phyloP scores from a whole-genome alignment of 495 filamentous ascomycete genomes.

The Xylaria palmicola region DNA sequence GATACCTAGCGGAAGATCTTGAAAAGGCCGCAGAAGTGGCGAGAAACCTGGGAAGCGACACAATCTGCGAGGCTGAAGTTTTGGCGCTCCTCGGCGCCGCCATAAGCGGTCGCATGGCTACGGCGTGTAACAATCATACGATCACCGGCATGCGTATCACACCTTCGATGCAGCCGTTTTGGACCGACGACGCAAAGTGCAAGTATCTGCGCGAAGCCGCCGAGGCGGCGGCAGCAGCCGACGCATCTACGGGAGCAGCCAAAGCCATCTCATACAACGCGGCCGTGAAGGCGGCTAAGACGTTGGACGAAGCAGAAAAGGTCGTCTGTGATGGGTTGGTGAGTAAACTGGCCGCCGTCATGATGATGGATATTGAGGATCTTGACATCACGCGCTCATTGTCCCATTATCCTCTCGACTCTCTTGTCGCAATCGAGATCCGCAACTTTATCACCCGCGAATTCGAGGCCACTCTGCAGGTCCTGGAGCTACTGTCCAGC shows the following conservation, averaged over 20 bases:
- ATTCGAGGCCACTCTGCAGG: constrained; percentile 54
- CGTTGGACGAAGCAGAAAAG: constrained; percentile 43
- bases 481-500: constrained; percentile 51
- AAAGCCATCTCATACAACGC: constrained; percentile 42
- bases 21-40: constrained; percentile 48
- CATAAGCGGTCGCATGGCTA: constrained; percentile 39
- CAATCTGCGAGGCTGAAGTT: constrained; percentile 53
- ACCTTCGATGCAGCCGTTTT: constrained; percentile 46
- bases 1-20: constrained; percentile 52
- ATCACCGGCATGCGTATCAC: constrained; percentile 55
- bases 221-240: constrained; percentile 42
- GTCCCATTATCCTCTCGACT: constrained; percentile 53
- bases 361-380: constrained; percentile 54
- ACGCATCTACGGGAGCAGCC: constrained; percentile 22
- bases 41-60: constrained; percentile 49
- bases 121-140: constrained; percentile 45
- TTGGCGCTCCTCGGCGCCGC: constrained; percentile 48
- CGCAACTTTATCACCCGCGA: constrained; percentile 50
- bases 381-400: constrained; percentile 49
- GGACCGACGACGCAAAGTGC: constrained; percentile 53
- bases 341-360: constrained; percentile 48
- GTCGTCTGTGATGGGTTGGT: constrained; percentile 46
- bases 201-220: constrained; percentile 47
- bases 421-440: constrained; percentile 54
- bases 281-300: constrained; percentile 41